A percentile compares a stretch with the other conserved stretches of the same genome.
Evolutionary conservation across 2,329 filamentous ascomycete genomes (phyloP).

Genomic region (Cytospora piceicola): DNA sequence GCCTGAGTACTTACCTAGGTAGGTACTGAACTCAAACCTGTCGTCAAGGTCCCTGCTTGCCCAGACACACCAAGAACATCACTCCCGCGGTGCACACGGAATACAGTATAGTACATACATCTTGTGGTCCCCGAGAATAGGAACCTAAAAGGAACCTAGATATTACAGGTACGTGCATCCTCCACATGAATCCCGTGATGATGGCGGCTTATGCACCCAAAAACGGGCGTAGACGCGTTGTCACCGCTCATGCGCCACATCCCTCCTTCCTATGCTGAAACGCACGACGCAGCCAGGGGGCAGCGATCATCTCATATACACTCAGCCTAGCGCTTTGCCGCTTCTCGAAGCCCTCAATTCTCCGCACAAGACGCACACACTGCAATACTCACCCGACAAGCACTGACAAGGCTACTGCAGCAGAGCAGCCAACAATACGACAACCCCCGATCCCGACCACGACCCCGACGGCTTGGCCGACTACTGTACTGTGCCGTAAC

Average conservation of each 20-base stretch:
- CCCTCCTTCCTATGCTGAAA: constrained; percentile 21
- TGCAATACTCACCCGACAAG: background rate
- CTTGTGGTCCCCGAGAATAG: background rate
- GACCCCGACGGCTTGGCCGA: constrained; percentile 19
- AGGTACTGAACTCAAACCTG: too few relatives aligned
- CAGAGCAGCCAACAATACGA: constrained; percentile 10
- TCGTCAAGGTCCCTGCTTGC: too few relatives aligned
- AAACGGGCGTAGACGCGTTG: background rate
- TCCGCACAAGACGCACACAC: constrained; percentile 25
- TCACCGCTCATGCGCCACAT: constrained; percentile 12
- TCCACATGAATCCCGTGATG: constrained; percentile 19
- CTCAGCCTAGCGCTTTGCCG: constrained; percentile 28
- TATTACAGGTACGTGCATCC: background rate
- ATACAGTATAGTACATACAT: too few relatives aligned
- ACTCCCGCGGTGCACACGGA: too few relatives aligned
- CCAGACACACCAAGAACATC: too few relatives aligned
- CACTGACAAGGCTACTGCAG: background rate
- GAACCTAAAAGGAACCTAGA: background rate
- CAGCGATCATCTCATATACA: constrained; percentile 8
- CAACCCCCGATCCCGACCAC: background rate
- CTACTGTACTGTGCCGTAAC: constrained; percentile 11
- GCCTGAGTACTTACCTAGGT: too few relatives aligned
- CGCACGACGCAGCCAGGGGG: constrained; percentile 16
- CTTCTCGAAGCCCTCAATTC: constrained; percentile 29
- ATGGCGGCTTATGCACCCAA: constrained; percentile 19